Conservation (phyloP, 805 yeast species). For the Pichia rugopelliculosa region DNA sequence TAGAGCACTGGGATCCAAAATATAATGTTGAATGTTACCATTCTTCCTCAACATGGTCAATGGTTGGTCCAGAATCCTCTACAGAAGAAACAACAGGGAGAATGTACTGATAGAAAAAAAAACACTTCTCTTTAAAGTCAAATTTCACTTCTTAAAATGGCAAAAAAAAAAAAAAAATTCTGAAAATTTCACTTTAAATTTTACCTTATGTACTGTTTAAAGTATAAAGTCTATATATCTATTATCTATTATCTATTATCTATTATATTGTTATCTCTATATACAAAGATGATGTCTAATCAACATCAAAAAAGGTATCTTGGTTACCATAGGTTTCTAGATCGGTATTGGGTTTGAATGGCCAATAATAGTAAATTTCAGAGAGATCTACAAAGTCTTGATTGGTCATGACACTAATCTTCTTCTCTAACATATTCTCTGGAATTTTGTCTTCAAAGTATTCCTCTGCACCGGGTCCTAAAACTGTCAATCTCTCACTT, state of each 20-base stretch:
- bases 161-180: too few species aligned
- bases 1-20: slow-evolving; percentile 61
- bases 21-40: slow-evolving; percentile 29
- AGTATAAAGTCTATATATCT: neutral
- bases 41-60: neutral
- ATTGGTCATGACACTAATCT: slow-evolving; percentile 40
- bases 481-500: slow-evolving; percentile 37
- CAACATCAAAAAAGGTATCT: slow-evolving; percentile 2
- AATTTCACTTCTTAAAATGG: too few species aligned
- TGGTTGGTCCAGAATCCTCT: neutral
- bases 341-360: slow-evolving; percentile 57
- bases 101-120: neutral
- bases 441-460: slow-evolving; percentile 34
- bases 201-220: too few species aligned
- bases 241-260: neutral
- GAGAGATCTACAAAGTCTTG: slow-evolving; percentile 51
- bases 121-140: too few species aligned
- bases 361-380: slow-evolving; percentile 61
- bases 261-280: neutral
- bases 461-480: slow-evolving; percentile 79
- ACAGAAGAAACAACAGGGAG: neutral
- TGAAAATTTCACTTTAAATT: too few species aligned
- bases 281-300: neutral
- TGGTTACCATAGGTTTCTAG: slow-evolving; percentile 14
- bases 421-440: slow-evolving; percentile 34